Evolutionary conservation across 495 filamentous ascomycete species (phyloP), one percentile per base, ranked within the genome.

Genomic region (Podospora pseudocomata): DNA sequence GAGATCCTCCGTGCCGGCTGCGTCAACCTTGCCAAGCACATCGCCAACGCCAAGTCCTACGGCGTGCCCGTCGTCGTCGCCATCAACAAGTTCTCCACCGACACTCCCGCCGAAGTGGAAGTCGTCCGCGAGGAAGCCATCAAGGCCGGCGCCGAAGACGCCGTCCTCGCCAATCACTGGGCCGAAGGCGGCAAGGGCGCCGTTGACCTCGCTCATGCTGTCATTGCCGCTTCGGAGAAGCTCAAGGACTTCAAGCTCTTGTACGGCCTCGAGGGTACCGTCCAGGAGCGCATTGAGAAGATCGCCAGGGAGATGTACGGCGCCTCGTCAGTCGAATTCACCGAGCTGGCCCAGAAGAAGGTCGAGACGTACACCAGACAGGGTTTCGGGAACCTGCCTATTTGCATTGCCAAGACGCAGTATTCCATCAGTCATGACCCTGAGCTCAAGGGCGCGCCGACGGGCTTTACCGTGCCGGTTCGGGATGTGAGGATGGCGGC

Each of bases 371-470:
- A 99, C 82, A 92, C 89, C 18, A 88, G 89, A 76, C 95, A 98
- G 79, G 95, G 94, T 54, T 95, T 96, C 74, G 88, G 89, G 11
- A 92, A 96, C 73, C 84, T 98, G 68, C 95, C 95, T 3, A 97
- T 97, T 77, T 98, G 94, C 80, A 89, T 97, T 68, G 94, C 94
- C 67, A 99, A 98, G 87, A 97, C 95, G 55, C 95, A 99, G 79
- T 99, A 99, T 80, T 96, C 92, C 26, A 87, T 99, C 70, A 94
- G 91, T 75, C 95, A 98, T 75, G 95, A 99, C 77, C 90, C 93
- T 15, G 86, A 90, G 23, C 85, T 99, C 68, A 99, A 99, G 83
- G 95, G 95, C 61, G 95, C 95, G n/a, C 95, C 95, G 16, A 92
- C 90, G 7, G 95, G 94, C 26, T 99, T 99, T 77, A 96, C 92